Base-by-base conservation (phyloP, 768 basidiomycete species). In the Tephrocybe sp. region DNA sequence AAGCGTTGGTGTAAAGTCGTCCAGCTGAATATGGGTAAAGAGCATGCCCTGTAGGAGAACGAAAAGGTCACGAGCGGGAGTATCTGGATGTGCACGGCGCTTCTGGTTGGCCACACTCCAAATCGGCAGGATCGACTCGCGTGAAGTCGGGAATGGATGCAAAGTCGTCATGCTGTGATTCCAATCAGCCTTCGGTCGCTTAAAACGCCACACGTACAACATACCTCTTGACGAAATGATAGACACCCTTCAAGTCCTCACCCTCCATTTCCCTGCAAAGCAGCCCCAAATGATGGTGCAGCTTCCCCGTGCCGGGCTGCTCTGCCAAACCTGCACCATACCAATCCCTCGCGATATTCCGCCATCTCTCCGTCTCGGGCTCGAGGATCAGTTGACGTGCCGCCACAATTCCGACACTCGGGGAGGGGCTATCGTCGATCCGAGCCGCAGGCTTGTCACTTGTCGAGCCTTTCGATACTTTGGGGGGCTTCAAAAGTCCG, bases 41-140 rank as follows among this genome's bases (percentile, higher is more conserved):
- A 99, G 78, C 93, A 98, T 95, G 23, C 97, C 95, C 53, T 98
- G 97, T 0, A 99, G 74, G 10, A 93, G 81, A 26, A 98, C 83
- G 58, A 98, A 99, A 0, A 97, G 77, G 21, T 94, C 93, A 0
- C 87, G 68, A 0, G 77, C 78, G 1, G 72, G 74, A 4, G 89
- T 52, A 57, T 96, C 93, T 2, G 94, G 87, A 9, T 78, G 77
- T 14, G 85, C 79, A 2, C 93, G 86, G 15, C 85, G 81, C 6
- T 83, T 75, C 64, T 93, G 91, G 0, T 86, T 77, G 2, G 83
- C 70, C 3, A 77, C 75, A 6, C 93, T 89, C 86, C 95, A 98
- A n/a, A 98, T 71, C 0, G 87, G 85, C 3, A 96, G 76, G 11
- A 98, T 77, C 0, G 93, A 90, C 70, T 98, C 96, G 15, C 93